phyloP scores from a whole-genome alignment of 192 early-diverging fungal species.

The Backusella australiensis region DNA sequence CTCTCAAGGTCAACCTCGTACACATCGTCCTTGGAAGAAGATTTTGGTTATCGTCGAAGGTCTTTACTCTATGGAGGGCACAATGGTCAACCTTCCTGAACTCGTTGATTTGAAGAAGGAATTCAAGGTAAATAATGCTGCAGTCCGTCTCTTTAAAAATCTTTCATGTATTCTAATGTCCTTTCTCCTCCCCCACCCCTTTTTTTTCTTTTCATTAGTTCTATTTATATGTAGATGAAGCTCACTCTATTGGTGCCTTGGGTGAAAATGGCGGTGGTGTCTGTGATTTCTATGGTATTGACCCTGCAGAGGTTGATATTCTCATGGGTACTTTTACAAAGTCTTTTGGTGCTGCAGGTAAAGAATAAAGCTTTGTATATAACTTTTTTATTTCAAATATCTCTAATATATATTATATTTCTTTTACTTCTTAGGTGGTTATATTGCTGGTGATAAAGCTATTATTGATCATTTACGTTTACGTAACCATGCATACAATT shows the following conservation, averaged over 20 bases:
- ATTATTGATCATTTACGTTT: conserved; percentile 82
- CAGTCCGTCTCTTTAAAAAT: neutral
- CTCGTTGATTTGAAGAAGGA: conserved; percentile 85
- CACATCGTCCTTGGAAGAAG: conserved; percentile 99
- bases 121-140: conserved; percentile 65
- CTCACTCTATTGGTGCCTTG: conserved; percentile 93
- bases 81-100: conserved; percentile 83
- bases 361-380: neutral
- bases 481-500: conserved; percentile 78
- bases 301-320: conserved; percentile 88
- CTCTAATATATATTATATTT: neutral
- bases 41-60: conserved; percentile 96
- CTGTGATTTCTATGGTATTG: conserved; percentile 93
- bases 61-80: conserved; percentile 96
- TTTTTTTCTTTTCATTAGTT: conserved; percentile 48
- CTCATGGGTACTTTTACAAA: conserved; percentile 99
- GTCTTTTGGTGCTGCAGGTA: conserved; percentile 90
- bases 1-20: conserved; percentile 94
- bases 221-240: conserved; percentile 96
- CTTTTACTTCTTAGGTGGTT: conserved; percentile 57
- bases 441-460: conserved; percentile 72
- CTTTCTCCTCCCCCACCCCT: neutral
- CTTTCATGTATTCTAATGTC: neutral
- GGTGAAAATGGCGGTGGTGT: conserved; percentile 93
- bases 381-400: neutral